These are phyloP conservation scores for Allium fistulosum DNA, from an alignment of 106 monocot genomes.

Conservation along the genomic window DNA sequence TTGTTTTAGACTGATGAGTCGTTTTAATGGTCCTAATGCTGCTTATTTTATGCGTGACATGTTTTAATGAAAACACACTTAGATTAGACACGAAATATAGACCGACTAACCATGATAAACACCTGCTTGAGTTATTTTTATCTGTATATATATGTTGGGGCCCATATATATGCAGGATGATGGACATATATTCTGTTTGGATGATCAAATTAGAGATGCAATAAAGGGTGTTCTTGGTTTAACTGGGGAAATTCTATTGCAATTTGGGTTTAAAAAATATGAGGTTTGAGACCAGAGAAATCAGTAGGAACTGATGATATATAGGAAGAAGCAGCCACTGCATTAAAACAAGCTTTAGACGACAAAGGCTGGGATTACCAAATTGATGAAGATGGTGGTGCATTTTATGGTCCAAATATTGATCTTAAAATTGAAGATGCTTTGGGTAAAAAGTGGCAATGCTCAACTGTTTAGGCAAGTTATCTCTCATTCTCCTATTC, in stretches of 20 bases:
- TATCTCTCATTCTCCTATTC: background rate
- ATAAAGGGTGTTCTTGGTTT: constrained; percentile 91
- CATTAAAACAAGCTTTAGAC: constrained; percentile 68
- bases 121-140: too few relatives aligned
- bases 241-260: constrained; percentile 79
- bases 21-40: too few relatives aligned
- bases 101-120: too few relatives aligned
- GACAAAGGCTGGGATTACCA: constrained; percentile 94
- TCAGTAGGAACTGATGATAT: constrained; percentile 73
- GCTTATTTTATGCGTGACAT: too few relatives aligned
- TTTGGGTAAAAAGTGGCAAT: constrained; percentile 99
- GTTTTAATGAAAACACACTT: too few relatives aligned
- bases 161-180: constrained; percentile 51
- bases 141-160: too few relatives aligned
- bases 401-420: constrained; percentile 97
- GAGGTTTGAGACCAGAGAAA: constrained; percentile 84
- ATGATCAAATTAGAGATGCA: constrained; percentile 81
- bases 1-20: too few relatives aligned
- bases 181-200: constrained; percentile 91
- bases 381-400: constrained; percentile 95
- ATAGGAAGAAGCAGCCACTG: constrained; percentile 88
- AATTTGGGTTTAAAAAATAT: constrained; percentile 86
- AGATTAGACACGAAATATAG: too few relatives aligned
- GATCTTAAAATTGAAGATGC: constrained; percentile 98
- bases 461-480: constrained; percentile 85